phyloP scores from a whole-genome alignment of 148 eudicot species.

The Vaccinium macrocarpon region DNA sequence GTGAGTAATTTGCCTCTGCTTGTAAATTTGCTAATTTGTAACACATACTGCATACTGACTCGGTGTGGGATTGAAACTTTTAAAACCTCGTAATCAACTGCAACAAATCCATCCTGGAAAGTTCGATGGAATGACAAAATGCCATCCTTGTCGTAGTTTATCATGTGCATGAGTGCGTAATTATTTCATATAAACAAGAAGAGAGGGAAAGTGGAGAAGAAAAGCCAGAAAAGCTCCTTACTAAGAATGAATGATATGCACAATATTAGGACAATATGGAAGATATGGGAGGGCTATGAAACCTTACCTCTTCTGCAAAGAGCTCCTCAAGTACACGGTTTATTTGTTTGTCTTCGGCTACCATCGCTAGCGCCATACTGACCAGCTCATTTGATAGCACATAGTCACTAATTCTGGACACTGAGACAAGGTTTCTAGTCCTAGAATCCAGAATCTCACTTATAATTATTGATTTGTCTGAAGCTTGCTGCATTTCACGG shows the following conservation, averaged over 20 bases:
- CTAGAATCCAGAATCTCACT: slow-evolving; percentile 93
- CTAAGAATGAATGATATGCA: not conserved
- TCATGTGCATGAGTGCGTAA: not conserved
- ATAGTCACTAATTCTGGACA: slow-evolving; percentile 89
- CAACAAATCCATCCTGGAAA: not conserved
- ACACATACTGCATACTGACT: not conserved
- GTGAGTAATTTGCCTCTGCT: slow-evolving; percentile 2
- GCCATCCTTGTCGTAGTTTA: not conserved
- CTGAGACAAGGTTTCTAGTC: slow-evolving; percentile 89
- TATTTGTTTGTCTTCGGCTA: slow-evolving; percentile 96
- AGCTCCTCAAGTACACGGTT: slow-evolving; percentile 93
- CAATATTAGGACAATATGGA: not conserved
- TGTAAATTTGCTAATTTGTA: not conserved
- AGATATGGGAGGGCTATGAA: not conserved
- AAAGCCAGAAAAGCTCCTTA: not conserved
- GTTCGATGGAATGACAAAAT: not conserved
- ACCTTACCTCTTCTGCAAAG: slow-evolving; percentile 85
- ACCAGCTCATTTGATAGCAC: slow-evolving; percentile 94
- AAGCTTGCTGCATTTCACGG: slow-evolving; percentile 87
- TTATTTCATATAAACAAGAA: not conserved
- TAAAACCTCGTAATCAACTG: not conserved
- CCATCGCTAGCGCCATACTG: slow-evolving; percentile 98
- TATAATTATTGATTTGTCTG: slow-evolving; percentile 80
- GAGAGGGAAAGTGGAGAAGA: not conserved
- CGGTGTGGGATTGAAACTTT: not conserved